Conservation (phyloP, 345 rosid genomes). For the rapeseed (Brassica napus) region DNA sequence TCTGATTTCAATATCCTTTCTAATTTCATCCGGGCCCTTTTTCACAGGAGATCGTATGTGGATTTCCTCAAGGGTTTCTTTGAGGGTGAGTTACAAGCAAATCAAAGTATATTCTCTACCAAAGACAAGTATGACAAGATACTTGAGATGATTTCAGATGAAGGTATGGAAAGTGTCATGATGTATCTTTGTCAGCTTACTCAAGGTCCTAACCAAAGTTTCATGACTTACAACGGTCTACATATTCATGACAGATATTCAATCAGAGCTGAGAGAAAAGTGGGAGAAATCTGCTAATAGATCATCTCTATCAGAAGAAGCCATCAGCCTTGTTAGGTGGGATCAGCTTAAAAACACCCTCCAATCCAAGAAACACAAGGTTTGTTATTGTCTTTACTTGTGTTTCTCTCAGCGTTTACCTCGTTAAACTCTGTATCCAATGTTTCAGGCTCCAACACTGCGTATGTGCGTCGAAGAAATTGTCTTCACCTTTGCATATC, state of each 20-base stretch:
- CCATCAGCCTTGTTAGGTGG: conserved; percentile 70
- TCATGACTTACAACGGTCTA: too few species aligned
- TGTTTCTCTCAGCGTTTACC: conserved; percentile 1
- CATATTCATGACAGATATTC: conserved; percentile 49
- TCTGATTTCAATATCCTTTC: background rate
- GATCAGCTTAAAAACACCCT: conserved; percentile 70
- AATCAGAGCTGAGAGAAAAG: conserved; percentile 77
- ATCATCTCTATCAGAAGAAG: conserved; percentile 63
- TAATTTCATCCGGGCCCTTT: background rate
- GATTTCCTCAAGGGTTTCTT: conserved; percentile 71
- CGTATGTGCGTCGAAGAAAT: conserved; percentile 87
- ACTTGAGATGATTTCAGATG: conserved; percentile 82
- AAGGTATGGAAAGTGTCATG: conserved; percentile 47
- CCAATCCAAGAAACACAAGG: conserved; percentile 78
- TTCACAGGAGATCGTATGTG: conserved; percentile 78
- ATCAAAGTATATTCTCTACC: conserved; percentile 62
- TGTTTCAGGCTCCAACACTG: conserved; percentile 62
- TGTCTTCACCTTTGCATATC: conserved; percentile 76
- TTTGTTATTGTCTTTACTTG: conserved; percentile 26
- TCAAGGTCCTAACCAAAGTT: too few species aligned
- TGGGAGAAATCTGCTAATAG: conserved; percentile 64
- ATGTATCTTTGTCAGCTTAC: background rate
- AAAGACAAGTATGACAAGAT: conserved; percentile 87
- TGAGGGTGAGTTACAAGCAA: conserved; percentile 67
- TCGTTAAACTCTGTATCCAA: background rate